Evolutionary conservation across 1,284 basidiomycete species (phyloP).

Genomic region (Takashimella koratensis): DNA sequence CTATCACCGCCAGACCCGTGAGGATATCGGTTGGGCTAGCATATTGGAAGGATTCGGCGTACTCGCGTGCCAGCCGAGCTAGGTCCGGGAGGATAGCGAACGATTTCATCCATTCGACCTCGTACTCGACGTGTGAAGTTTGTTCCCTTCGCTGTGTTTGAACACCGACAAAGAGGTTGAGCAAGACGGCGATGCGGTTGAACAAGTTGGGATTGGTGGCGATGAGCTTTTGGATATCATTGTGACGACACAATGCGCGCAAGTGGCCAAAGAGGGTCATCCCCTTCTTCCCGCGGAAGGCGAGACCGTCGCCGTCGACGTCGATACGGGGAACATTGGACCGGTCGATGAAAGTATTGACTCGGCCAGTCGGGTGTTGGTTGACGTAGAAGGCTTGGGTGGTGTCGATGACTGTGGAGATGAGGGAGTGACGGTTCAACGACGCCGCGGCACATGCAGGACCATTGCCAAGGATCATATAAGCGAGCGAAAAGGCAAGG

Average conservation of each 20-base stretch:
- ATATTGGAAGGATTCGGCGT: constrained; percentile 69
- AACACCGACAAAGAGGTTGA: constrained; percentile 83
- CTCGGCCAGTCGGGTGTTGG: constrained; percentile 47
- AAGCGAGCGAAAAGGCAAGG: constrained; percentile 84
- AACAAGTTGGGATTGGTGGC: constrained; percentile 62
- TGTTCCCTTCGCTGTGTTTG: constrained; percentile 83
- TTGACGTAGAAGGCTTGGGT: constrained; percentile 86
- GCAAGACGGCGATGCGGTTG: constrained; percentile 59
- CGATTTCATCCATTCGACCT: constrained; percentile 90
- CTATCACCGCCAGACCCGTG: constrained; percentile 64
- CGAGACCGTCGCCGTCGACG: constrained; percentile 59
- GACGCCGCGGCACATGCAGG: constrained; percentile 64
- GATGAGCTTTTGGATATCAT: constrained; percentile 71
- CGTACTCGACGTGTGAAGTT: constrained; percentile 82
- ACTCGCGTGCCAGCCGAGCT: constrained; percentile 78
- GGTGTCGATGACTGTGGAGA: constrained; percentile 71
- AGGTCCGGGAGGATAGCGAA: constrained; percentile 88
- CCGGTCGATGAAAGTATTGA: constrained; percentile 48
- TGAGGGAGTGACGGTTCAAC: constrained; percentile 49
- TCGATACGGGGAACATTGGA: constrained; percentile 57
- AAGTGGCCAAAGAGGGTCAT: constrained; percentile 84
- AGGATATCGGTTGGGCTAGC: constrained; percentile 59
- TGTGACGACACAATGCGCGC: constrained; percentile 58
- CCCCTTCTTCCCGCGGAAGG: constrained; percentile 90
- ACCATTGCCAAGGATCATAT: constrained; percentile 85